Base-by-base conservation (phyloP, 2,329 filamentous ascomycete genomes). In the Xylaria sp. region DNA sequence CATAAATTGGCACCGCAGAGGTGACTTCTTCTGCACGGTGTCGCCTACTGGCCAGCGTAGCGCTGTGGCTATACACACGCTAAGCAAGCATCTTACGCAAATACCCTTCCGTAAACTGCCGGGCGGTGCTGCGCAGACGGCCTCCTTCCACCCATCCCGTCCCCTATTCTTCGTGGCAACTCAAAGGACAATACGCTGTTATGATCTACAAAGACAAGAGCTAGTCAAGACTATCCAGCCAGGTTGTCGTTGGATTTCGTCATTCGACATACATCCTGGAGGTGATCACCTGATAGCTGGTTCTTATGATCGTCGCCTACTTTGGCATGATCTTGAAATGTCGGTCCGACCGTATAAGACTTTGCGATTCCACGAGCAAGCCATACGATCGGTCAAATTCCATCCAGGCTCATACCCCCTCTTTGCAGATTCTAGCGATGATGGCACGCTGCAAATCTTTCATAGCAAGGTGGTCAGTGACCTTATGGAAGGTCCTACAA, bases 251-350 rank as follows among this genome's bases (percentile, higher is more conserved):
- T 88, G 94, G 94, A 98, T 99, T 75, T 97, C 93, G 1, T 93
- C 91, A 18, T 95, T 99, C 75, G 94, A 97, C 76, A 89, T 99
- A 54, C 97, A 99, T 81, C 91, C 94, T 0, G 92, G 92, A 20
- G 96, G 96, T 55, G 94, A 97, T 82, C 98, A 99, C 78, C 82
- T 99, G 64, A 93, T 98, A 68, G 93, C 98, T 12, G 94, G 94
- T 54, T 96, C 94, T 0, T 99, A 98, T 82, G 96, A 99, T 82
- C 91, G 94, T 73, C 90, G 95, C 56, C 86, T 99, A 2, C 86
- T 99, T 39, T 99, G 96, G 96, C 96, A 98, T 83, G 96, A 99
- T 82, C 87, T 98, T 63, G 96, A 99, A 74, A 89, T 99, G 43
- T 96, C 93, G 0, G 91, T 88, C 71, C 90, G 93, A 59, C 96